phyloP scores from a whole-genome alignment of 208 protist species.

The Naegleria lovaniensis region DNA sequence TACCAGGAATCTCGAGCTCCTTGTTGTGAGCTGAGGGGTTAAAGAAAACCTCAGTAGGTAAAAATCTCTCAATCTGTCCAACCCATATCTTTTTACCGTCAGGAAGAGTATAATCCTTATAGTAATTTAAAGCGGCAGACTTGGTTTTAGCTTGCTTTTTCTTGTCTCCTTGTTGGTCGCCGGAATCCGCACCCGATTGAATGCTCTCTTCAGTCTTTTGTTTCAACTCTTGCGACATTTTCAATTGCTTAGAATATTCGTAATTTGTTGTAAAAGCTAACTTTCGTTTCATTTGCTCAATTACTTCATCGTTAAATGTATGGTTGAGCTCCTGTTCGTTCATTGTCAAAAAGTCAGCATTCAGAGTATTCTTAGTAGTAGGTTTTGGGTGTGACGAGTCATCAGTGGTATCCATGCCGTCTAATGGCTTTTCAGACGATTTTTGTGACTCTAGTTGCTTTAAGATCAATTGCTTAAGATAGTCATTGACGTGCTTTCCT shows the following conservation, averaged over 20 bases:
- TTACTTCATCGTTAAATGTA: background rate
- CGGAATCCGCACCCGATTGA: background rate
- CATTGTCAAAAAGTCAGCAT: background rate
- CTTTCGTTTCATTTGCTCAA: background rate
- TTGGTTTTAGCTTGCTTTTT: background rate
- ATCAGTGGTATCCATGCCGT: background rate
- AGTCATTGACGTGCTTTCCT: conserved; percentile 85
- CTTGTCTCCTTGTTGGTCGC: background rate
- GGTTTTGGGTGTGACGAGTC: too few relatives aligned
- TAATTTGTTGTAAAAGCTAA: background rate
- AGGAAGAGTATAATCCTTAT: conserved; percentile 33
- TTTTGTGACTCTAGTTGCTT: conserved; percentile 75
- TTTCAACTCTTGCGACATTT: background rate
- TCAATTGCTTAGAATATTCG: background rate
- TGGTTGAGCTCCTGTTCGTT: background rate
- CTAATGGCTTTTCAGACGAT: background rate
- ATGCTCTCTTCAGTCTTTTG: background rate
- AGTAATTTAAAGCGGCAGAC: background rate
- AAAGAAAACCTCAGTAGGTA: conserved; percentile 33
- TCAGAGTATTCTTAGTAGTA: background rate
- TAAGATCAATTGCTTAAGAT: conserved; percentile 59
- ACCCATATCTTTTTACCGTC: conserved; percentile 35
- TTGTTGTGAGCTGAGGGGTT: conserved; percentile 16
- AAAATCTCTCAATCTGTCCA: conserved; percentile 31
- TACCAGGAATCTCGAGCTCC: background rate